Evolutionary conservation across 305 asterid species (phyloP).

Genomic region (Fraxinus floribunda): DNA sequence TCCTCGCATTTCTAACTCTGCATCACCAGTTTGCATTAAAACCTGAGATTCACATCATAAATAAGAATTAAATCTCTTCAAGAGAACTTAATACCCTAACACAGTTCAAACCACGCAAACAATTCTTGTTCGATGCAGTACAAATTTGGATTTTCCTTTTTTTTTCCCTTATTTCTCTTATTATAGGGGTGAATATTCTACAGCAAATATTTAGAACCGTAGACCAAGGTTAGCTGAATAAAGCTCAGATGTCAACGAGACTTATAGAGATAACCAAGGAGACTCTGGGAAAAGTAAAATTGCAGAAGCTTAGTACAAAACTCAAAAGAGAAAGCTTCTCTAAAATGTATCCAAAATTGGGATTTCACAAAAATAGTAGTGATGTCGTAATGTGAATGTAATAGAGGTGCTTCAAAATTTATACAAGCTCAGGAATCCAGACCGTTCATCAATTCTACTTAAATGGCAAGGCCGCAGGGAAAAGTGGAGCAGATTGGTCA

Average conservation of each 20-base stretch:
- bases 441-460: neutral
- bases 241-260: neutral
- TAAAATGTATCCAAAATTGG: neutral
- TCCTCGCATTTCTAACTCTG: constrained; percentile 98
- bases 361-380: neutral
- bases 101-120: neutral
- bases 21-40: constrained; percentile 96
- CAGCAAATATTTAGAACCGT: neutral
- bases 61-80: neutral
- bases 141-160: neutral
- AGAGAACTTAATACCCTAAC: neutral
- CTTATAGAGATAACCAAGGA: neutral
- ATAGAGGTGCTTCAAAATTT: neutral
- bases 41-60: constrained; percentile 47
- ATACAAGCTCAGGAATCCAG: neutral
- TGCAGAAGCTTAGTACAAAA: neutral
- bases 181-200: neutral
- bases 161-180: neutral
- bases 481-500: neutral
- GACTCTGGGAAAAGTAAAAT: neutral
- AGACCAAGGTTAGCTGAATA: neutral
- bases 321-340: neutral
- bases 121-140: neutral
- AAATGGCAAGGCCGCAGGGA: neutral
- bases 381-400: neutral